Percentiles rank a stretch among this genome's conserved stretches.
Conservation (phyloP, 1,139 yeast genomes). For the Hansenula lynferdii region DNA sequence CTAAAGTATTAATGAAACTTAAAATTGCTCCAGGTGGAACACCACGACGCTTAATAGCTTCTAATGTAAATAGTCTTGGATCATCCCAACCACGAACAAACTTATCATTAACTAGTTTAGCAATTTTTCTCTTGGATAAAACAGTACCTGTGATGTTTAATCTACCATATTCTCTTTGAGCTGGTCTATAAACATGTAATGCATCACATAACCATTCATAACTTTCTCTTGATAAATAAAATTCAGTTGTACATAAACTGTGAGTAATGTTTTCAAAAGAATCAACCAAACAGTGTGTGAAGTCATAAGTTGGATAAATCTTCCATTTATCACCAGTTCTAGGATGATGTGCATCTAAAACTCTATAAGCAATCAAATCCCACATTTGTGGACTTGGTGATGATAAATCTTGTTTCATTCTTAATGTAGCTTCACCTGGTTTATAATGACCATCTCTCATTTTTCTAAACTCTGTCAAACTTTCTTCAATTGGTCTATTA, state of each 20-base stretch:
- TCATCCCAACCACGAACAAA: slow-evolving; percentile 97
- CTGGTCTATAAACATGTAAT: slow-evolving; percentile 93
- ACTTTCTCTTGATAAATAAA: slow-evolving; percentile 85
- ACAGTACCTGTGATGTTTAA: slow-evolving; percentile 92
- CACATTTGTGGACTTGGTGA: slow-evolving; percentile 99
- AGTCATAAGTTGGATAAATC: slow-evolving; percentile 97
- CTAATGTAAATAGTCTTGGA: slow-evolving; percentile 93
- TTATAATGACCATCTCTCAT: slow-evolving; percentile 89
- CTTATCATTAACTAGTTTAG: slow-evolving; percentile 77
- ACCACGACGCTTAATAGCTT: slow-evolving; percentile 95
- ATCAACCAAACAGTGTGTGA: slow-evolving; percentile 98
- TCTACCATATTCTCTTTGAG: slow-evolving; percentile 98
- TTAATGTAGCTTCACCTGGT: slow-evolving; percentile 88
- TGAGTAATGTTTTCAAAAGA: slow-evolving; percentile 94
- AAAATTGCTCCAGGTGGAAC: slow-evolving; percentile 99
- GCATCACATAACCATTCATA: slow-evolving; percentile 99
- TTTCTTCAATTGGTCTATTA: slow-evolving; percentile 61
- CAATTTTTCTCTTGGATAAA: slow-evolving; percentile 92
- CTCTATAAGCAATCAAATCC: slow-evolving; percentile 99
- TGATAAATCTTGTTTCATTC: slow-evolving; percentile 94
- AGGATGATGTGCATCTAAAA: slow-evolving; percentile 86
- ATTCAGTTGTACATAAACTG: slow-evolving; percentile 93
- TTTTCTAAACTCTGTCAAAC: slow-evolving; percentile 72
- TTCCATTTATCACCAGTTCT: slow-evolving; percentile 97
- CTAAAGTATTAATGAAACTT: slow-evolving; percentile 88